Evolutionary conservation across 164 flowering plant species (phyloP), one percentile per base, ranked within the genome.

Genomic region (Cinnamomum micranthum): DNA sequence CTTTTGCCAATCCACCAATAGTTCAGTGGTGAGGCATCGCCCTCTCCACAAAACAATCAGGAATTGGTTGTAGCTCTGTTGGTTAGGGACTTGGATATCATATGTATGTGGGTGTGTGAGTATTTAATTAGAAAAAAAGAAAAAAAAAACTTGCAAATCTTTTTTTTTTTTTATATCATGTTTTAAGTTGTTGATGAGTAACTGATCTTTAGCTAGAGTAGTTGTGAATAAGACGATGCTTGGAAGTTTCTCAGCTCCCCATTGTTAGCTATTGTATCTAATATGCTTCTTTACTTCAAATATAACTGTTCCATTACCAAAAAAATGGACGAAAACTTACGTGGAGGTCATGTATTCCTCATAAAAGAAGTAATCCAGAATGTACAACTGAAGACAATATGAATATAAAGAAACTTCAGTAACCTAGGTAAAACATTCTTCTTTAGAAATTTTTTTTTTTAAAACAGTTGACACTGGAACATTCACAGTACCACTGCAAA

Each of bases 311-410:
- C 60, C 19, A 55, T 55, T 22, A 64, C 67, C 6, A 31, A 67
- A 64, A 55, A 25, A 13, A 3, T 10, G 66, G 20, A 13, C 6
- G 64, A 6, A 59, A 17, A 84, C 98, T 90, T 88, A 95, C 98
- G 98, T 95, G 81, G 99, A 92, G 69, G 99, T 95, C 99, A 95
- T 95, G 82, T 88, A 93, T 84, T 95, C 99, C 84, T 93, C 99
- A 80, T 93, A 66, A 70, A 82, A 78, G 80, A 93, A 93, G 85
- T 90, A 95, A 80, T 95, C 99, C 82, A 93, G 75, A 74, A 95
- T 84, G 81, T 95, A 93, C 47, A 89, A 70, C 99, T 95, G 91
- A 76, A 81, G 79, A 77, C 74, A 74, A 66, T 60, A 78, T n/a
- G 58, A 23, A 71, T 5, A 58, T 31, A 77, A 50, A 25, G 25